These are phyloP conservation scores for Fraxinus sp. DNA, from an alignment of 305 asterid genomes.

Conservation along the genomic window DNA sequence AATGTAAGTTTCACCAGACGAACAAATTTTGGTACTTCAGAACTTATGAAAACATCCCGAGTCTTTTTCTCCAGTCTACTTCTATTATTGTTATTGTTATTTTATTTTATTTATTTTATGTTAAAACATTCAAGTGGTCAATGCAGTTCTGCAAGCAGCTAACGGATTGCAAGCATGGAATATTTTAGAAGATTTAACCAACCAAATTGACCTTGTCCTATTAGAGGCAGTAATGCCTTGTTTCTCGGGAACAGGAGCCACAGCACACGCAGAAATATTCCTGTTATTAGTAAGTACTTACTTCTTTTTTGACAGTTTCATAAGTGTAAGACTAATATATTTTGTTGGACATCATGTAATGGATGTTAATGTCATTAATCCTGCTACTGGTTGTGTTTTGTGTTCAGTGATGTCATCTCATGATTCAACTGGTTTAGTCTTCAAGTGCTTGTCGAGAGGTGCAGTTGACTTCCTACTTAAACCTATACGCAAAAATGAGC, in stretches of 20 bases:
- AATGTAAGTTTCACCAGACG: background rate
- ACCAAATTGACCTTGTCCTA: constrained; percentile 72
- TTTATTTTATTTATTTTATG: background rate
- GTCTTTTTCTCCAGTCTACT: background rate
- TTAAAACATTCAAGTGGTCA: constrained; percentile 2
- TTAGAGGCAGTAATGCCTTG: constrained; percentile 80
- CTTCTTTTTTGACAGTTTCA: background rate
- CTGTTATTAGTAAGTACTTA: constrained; percentile 77
- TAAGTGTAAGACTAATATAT: background rate
- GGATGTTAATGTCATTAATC: constrained; percentile 25
- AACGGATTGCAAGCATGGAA: constrained; percentile 89
- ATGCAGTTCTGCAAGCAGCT: constrained; percentile 72
- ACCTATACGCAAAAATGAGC: constrained; percentile 86
- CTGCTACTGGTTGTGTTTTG: constrained; percentile 27
- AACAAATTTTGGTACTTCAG: background rate
- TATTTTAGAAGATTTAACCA: constrained; percentile 64
- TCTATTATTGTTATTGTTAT: background rate
- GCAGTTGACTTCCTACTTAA: constrained; percentile 86
- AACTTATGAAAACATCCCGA: background rate
- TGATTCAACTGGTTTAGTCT: constrained; percentile 80
- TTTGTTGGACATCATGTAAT: background rate
- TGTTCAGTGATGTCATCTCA: constrained; percentile 91
- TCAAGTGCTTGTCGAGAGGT: constrained; percentile 83
- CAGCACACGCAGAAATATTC: constrained; percentile 67
- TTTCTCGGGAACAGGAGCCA: constrained; percentile 81